Conservation (phyloP, 225 moss, liverwort and hornwort genomes). For the Marchantia paleacea region DNA sequence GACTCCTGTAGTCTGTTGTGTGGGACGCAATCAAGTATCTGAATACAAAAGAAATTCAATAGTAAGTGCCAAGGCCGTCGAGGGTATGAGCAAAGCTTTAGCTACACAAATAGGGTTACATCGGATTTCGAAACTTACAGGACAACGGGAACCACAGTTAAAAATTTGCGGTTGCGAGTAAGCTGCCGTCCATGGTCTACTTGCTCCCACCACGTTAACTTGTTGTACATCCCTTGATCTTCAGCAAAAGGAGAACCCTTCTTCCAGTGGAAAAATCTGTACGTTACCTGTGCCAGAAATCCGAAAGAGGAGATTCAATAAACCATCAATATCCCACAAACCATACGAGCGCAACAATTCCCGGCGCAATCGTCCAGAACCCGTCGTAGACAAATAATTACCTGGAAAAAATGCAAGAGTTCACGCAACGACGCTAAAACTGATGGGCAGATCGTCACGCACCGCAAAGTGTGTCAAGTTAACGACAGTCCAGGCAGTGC, state of each 20-base stretch:
- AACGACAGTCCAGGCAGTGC: constrained; percentile 93
- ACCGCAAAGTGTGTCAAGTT: constrained; percentile 92
- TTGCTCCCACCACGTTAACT: constrained; percentile 99
- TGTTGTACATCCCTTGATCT: constrained; percentile 98
- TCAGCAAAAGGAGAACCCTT: constrained; percentile 95
- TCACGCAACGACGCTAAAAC: background rate
- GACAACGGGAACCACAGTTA: constrained; percentile 95
- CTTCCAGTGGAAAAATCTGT: constrained; percentile 98
- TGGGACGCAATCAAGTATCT: constrained; percentile 96
- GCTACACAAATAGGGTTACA: background rate
- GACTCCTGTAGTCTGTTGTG: constrained; percentile 86
- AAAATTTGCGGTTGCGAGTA: constrained; percentile 97
- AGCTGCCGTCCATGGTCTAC: constrained; percentile 97
- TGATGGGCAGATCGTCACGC: constrained; percentile 17
- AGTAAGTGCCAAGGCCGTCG: background rate
- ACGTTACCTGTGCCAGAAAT: constrained; percentile 62
- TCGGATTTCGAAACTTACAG: constrained; percentile 48
- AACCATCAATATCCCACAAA: background rate
- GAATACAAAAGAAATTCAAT: constrained; percentile 20
- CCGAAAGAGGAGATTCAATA: background rate
- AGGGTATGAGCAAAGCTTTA: background rate
- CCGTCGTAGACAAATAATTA: background rate
- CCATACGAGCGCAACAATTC: background rate
- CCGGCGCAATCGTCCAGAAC: too few relatives aligned
- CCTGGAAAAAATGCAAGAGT: background rate